A percentile compares a stretch with the other conserved stretches of the same genome.
Evolutionary conservation across 2,329 filamentous ascomycete genomes (phyloP).

Genomic region (Blastomyces emzantsi): DNA sequence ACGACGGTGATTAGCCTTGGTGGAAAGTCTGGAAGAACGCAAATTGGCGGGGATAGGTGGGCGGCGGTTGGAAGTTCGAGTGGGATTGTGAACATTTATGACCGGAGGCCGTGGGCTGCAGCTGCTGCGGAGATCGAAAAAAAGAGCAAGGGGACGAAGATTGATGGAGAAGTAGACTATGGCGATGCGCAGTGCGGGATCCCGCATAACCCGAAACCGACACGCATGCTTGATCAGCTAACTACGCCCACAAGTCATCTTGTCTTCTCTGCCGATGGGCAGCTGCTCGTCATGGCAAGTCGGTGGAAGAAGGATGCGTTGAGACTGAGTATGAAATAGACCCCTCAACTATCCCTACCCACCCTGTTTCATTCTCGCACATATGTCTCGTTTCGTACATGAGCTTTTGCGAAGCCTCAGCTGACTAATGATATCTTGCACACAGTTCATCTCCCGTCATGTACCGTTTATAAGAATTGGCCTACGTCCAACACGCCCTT

Average conservation of each 20-base stretch:
- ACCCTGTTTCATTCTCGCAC: background rate
- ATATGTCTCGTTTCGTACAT: background rate
- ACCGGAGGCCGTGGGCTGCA: slow-evolving; percentile 56
- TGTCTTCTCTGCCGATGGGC: slow-evolving; percentile 77
- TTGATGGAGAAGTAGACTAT: background rate
- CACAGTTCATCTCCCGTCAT: slow-evolving; percentile 74
- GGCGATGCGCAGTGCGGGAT: slow-evolving; percentile 39
- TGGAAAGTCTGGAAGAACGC: slow-evolving; percentile 30
- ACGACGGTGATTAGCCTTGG: slow-evolving; percentile 76
- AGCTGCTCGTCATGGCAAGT: slow-evolving; percentile 79
- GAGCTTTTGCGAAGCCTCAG: background rate
- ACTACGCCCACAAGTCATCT: slow-evolving; percentile 75
- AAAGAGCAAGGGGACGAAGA: slow-evolving; percentile 23
- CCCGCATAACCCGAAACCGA: slow-evolving; percentile 61
- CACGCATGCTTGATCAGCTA: slow-evolving; percentile 70
- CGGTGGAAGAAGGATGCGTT: slow-evolving; percentile 82
- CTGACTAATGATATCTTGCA: background rate
- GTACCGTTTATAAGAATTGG: slow-evolving; percentile 95
- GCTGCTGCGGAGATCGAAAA: slow-evolving; percentile 28
- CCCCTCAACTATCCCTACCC: background rate
- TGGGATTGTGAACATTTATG: slow-evolving; percentile 90
- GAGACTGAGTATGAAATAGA: slow-evolving; percentile 46
- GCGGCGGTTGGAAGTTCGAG: slow-evolving; percentile 76
- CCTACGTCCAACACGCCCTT: slow-evolving; percentile 83
- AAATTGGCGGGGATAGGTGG: slow-evolving; percentile 71